These are phyloP conservation scores for Trametes cinnabarina DNA, from an alignment of 768 basidiomycete species.

Conservation along the genomic window DNA sequence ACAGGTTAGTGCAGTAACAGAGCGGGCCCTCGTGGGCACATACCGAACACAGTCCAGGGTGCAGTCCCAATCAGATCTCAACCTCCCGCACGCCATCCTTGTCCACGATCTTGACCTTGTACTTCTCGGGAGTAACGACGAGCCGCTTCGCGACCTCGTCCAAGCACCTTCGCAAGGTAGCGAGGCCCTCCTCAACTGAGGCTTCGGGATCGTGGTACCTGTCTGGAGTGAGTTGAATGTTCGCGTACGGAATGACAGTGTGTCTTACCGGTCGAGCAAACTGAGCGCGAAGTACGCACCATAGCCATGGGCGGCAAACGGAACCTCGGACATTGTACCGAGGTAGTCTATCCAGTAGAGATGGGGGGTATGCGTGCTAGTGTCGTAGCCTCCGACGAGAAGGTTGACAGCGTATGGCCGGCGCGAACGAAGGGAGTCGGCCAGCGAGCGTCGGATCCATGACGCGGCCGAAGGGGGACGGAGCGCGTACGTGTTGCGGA, in stretches of 20 bases:
- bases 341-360: constrained; percentile 97
- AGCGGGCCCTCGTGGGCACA: no score
- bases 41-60: constrained; percentile 5
- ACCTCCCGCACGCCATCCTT: constrained; percentile 85
- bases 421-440: constrained; percentile 84
- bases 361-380: constrained; percentile 64
- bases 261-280: constrained; percentile 80
- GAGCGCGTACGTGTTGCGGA: constrained; percentile 87
- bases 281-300: constrained; percentile 89
- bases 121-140: constrained; percentile 74
- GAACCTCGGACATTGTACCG: constrained; percentile 84
- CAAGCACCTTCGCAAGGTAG: constrained; percentile 80
- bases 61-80: constrained; percentile 48
- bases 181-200: constrained; percentile 80
- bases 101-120: constrained; percentile 90
- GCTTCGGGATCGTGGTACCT: constrained; percentile 93
- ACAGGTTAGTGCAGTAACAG: no score
- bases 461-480: constrained; percentile 89
- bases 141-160: constrained; percentile 83
- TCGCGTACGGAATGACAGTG: not conserved
- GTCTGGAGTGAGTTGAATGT: constrained; percentile 6
- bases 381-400: constrained; percentile 90
- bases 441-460: constrained; percentile 91
- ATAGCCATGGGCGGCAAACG: constrained; percentile 95
- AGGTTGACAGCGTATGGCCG: constrained; percentile 90